Evolutionary conservation across 768 basidiomycete genomes (phyloP).

Genomic region (Scleroderma citrinum): DNA sequence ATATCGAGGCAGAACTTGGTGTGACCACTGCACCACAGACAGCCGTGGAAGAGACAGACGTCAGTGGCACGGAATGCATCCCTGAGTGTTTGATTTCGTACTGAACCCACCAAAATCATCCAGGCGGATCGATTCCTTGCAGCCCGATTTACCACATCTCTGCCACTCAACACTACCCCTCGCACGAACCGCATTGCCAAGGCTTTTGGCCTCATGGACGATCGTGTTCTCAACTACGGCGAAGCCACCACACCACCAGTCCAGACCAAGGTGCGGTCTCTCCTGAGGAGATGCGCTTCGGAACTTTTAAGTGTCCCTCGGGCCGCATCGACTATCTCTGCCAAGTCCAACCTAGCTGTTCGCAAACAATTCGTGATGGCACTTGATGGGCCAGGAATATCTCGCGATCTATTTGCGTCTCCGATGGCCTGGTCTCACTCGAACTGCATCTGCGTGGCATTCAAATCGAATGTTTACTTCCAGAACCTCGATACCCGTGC

Average conservation of each 20-base stretch:
- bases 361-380: conserved; percentile 51
- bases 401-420: conserved; percentile 46
- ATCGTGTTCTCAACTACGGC: conserved; percentile 48
- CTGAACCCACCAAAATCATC: conserved; percentile 1
- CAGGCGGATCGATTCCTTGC: conserved; percentile 62
- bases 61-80: conserved; percentile 14
- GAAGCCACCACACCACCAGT: conserved; percentile 31
- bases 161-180: conserved; percentile 58
- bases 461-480: conserved; percentile 52
- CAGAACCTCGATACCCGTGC: conserved; percentile 53
- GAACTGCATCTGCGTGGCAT: conserved; percentile 60
- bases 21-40: conserved; percentile 10
- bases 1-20: conserved; percentile 32
- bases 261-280: conserved; percentile 38
- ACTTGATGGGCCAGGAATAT: conserved; percentile 61
- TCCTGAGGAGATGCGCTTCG: conserved; percentile 48
- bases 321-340: conserved; percentile 37
- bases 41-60: conserved; percentile 22
- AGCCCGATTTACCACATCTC: conserved; percentile 39
- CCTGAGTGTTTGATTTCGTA: background rate
- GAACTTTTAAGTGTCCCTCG: conserved; percentile 39
- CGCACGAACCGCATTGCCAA: conserved; percentile 63
- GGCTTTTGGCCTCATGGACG: conserved; percentile 53
- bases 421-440: conserved; percentile 57
- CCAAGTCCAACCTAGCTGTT: conserved; percentile 50